Evolutionary conservation across 192 early-diverging fungal species (phyloP).

Genomic region (Pilobolus umbonatus): DNA sequence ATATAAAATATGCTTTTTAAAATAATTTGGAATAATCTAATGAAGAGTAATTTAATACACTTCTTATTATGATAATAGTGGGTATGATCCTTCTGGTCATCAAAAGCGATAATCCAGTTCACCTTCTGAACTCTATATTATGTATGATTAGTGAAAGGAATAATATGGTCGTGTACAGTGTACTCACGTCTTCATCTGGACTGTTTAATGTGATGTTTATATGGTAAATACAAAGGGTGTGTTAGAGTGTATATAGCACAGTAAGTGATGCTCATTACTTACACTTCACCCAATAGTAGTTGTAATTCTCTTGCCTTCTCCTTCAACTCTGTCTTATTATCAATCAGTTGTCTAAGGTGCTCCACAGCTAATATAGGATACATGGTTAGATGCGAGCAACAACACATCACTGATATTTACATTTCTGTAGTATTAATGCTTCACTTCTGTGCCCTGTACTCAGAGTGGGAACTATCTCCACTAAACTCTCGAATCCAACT

Average conservation of each 20-base stretch:
- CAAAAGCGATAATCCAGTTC: slow-evolving; percentile 15
- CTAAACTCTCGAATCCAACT: slow-evolving; percentile 81
- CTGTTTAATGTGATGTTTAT: background rate
- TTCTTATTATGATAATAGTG: too few species aligned
- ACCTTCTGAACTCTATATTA: slow-evolving; percentile 14
- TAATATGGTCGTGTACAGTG: background rate
- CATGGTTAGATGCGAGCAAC: background rate
- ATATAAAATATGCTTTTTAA: too few species aligned
- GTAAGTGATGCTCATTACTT: slow-evolving; percentile 18
- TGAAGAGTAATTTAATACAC: too few species aligned
- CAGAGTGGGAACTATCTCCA: slow-evolving; percentile 78
- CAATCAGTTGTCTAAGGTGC: slow-evolving; percentile 62
- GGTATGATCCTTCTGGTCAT: background rate
- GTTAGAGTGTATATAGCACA: background rate
- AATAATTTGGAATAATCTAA: too few species aligned
- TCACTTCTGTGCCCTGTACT: slow-evolving; percentile 79
- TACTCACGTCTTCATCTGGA: slow-evolving; percentile 17
- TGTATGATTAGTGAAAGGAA: background rate
- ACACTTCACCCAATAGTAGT: slow-evolving; percentile 39
- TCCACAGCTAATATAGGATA: slow-evolving; percentile 52
- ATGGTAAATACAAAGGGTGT: background rate
- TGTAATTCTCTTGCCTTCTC: slow-evolving; percentile 44
- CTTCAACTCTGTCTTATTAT: slow-evolving; percentile 51
- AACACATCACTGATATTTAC: slow-evolving; percentile 23
- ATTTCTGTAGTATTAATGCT: slow-evolving; percentile 78